Evolutionary conservation across 1,284 basidiomycete genomes (phyloP).

Genomic region (Salmacisia buchloeana): DNA sequence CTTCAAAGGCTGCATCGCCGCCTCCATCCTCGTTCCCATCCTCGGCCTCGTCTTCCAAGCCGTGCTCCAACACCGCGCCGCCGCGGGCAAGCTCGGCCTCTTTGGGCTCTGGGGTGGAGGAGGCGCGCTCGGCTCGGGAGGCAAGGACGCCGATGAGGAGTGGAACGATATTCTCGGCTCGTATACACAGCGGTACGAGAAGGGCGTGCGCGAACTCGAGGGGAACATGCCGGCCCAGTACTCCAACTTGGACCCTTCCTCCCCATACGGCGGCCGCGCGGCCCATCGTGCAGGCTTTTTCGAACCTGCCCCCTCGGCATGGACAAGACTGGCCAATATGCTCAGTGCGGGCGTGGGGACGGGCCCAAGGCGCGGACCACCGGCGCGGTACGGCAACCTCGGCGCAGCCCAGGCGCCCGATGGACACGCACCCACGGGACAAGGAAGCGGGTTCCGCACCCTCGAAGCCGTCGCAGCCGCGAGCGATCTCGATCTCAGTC

Average conservation of each 20-base stretch:
- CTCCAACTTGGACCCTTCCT: neutral
- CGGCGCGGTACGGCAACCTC: conserved; percentile 31
- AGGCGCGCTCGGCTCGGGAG: neutral
- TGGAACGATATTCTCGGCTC: conserved; percentile 43
- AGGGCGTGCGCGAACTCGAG: conserved; percentile 8
- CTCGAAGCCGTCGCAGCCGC: conserved; percentile 10
- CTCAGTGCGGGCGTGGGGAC: conserved; percentile 18
- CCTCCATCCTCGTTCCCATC: conserved; percentile 25
- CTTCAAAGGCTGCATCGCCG: conserved; percentile 44
- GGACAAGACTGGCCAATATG: conserved; percentile 22
- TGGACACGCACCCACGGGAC: neutral
- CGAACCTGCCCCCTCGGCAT: conserved; percentile 28
- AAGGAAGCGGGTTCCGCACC: neutral
- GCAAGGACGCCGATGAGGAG: conserved; percentile 30
- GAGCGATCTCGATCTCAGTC: conserved; percentile 13
- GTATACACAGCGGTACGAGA: conserved; percentile 27
- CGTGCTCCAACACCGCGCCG: conserved; percentile 30
- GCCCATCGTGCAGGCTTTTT: conserved; percentile 29
- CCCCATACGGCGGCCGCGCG: neutral
- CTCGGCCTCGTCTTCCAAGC: conserved; percentile 34
- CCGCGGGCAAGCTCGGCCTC: conserved; percentile 5
- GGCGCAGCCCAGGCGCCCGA: neutral
- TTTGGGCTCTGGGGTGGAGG: conserved; percentile 4
- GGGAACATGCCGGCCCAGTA: neutral
- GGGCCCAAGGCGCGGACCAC: neutral